Conservation (phyloP, 2,329 filamentous ascomycete genomes). For the Hortaea werneckii region DNA sequence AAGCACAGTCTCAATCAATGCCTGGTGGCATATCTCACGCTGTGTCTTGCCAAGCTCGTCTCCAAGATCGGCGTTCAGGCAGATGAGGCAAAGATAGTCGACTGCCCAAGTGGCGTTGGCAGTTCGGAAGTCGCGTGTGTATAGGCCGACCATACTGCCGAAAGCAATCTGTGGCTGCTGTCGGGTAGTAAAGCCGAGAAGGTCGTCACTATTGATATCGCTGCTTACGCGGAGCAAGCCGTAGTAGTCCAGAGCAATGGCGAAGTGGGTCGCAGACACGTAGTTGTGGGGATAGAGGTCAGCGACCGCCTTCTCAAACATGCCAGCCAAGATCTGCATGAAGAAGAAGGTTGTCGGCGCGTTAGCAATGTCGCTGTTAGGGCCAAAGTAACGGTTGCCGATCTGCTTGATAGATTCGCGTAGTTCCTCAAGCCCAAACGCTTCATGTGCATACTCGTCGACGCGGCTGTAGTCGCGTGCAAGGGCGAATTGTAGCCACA, state of each 20-base stretch:
- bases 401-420: slow-evolving; percentile 78
- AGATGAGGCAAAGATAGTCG: slow-evolving; percentile 86
- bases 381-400: slow-evolving; percentile 81
- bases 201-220: slow-evolving; percentile 61
- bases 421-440: slow-evolving; percentile 56
- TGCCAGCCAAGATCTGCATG: slow-evolving; percentile 76
- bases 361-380: slow-evolving; percentile 66
- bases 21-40: slow-evolving; percentile 77
- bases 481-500: slow-evolving; percentile 56
- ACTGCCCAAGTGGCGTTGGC: slow-evolving; percentile 82
- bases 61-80: slow-evolving; percentile 74
- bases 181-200: slow-evolving; percentile 55
- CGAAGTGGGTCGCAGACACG: slow-evolving; percentile 89
- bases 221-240: slow-evolving; percentile 80
- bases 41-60: slow-evolving; percentile 68
- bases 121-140: slow-evolving; percentile 90
- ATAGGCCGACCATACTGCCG: slow-evolving; percentile 84
- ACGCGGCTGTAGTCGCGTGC: slow-evolving; percentile 51
- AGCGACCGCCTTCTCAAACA: slow-evolving; percentile 87
- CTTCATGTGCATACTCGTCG: slow-evolving; percentile 52
- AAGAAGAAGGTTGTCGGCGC: slow-evolving; percentile 89
- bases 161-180: slow-evolving; percentile 81
- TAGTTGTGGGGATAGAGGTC: slow-evolving; percentile 90
- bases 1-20: slow-evolving; percentile 85
- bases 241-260: slow-evolving; percentile 79